These are phyloP conservation scores for Starmerella scarabaei DNA, from an alignment of 805 yeast genomes.

Conservation along the genomic window DNA sequence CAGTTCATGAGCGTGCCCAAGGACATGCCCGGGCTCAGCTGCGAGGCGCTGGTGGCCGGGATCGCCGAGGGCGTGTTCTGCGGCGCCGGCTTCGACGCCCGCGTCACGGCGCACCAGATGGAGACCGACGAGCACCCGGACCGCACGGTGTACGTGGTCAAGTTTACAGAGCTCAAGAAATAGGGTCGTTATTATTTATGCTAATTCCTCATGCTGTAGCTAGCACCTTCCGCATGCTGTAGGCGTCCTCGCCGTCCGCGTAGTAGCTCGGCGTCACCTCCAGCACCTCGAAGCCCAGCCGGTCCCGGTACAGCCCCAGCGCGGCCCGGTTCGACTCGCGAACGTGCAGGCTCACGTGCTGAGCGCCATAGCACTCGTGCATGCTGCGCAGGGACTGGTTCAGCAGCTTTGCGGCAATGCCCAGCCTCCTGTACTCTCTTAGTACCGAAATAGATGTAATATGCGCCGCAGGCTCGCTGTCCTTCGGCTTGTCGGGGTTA, in stretches of 20 bases:
- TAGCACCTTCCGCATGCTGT: slow-evolving; percentile 63
- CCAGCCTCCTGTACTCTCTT: slow-evolving; percentile 92
- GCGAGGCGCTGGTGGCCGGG: slow-evolving; percentile 77
- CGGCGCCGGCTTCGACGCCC: slow-evolving; percentile 55
- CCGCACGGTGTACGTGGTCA: slow-evolving; percentile 63
- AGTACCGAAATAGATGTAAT: slow-evolving; percentile 86
- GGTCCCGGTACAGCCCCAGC: slow-evolving; percentile 74
- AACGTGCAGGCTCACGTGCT: slow-evolving; percentile 82
- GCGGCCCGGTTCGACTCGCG: slow-evolving; percentile 92
- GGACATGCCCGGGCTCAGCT: slow-evolving; percentile 63
- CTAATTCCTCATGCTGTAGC: too few species aligned
- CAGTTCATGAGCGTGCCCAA: slow-evolving; percentile 64
- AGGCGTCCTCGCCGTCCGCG: slow-evolving; percentile 96
- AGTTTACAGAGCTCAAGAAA: slow-evolving; percentile 36
- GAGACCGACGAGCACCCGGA: slow-evolving; percentile 45
- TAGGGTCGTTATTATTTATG: background rate
- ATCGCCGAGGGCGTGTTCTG: slow-evolving; percentile 72
- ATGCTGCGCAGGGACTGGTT: slow-evolving; percentile 68
- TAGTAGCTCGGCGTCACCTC: slow-evolving; percentile 79
- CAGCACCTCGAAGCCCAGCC: slow-evolving; percentile 68
- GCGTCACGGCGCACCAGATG: slow-evolving; percentile 72
- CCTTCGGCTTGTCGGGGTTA: slow-evolving; percentile 19
- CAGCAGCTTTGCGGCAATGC: slow-evolving; percentile 77
- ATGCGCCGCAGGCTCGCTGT: slow-evolving; percentile 60
- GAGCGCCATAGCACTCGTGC: slow-evolving; percentile 67